A percentile compares a stretch with the other conserved stretches of the same genome.
Evolutionary conservation across 192 early-diverging fungal genomes (phyloP).

Genomic region (Umbelopsis isabellina): DNA sequence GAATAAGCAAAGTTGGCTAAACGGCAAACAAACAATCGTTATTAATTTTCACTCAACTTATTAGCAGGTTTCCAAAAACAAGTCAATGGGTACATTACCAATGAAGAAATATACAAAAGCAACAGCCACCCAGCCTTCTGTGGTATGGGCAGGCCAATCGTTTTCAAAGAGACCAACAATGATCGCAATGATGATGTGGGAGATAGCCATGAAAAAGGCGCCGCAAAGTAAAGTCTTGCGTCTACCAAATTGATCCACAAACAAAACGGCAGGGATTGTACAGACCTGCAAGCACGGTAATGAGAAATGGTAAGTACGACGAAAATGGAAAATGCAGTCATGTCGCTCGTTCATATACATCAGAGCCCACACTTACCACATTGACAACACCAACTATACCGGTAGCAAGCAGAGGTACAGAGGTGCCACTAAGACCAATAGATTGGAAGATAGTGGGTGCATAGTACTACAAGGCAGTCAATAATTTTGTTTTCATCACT

Average conservation of each 20-base stretch:
- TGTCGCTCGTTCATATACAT: too few relatives aligned
- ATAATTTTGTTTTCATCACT: not conserved
- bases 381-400: conserved; percentile 33
- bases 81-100: not conserved
- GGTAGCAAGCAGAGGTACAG: conserved; percentile 26
- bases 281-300: not conserved
- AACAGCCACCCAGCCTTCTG: conserved; percentile 45
- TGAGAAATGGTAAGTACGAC: too few relatives aligned
- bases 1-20: conserved; percentile 67
- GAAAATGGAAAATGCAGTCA: too few relatives aligned
- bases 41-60: not conserved
- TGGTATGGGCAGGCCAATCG: conserved; percentile 30
- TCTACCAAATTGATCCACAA: conserved; percentile 31
- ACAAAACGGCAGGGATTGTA: conserved; percentile 20
- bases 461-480: conserved; percentile 14
- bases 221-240: conserved; percentile 17
- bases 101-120: conserved; percentile 74
- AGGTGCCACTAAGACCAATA: conserved; percentile 18
- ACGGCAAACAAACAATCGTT: not conserved
- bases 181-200: conserved; percentile 42
- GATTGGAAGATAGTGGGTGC: conserved; percentile 24
- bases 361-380: not conserved
- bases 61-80: not conserved
- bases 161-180: conserved; percentile 43
- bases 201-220: conserved; percentile 22